Evolutionary conservation across 129 eudicot genomes (phyloP).

Genomic region (Deinandra increscens): DNA sequence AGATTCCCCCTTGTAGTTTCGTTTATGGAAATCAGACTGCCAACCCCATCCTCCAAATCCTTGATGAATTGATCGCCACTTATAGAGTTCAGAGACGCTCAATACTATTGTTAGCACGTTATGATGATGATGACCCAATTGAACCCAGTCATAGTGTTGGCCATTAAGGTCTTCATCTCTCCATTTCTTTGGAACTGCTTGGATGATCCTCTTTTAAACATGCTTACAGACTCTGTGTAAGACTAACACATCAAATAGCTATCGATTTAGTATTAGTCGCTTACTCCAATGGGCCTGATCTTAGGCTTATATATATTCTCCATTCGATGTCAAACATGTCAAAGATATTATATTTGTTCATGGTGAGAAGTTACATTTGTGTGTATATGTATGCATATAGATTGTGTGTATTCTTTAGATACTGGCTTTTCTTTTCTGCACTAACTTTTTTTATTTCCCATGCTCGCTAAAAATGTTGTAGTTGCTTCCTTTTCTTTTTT

Average conservation of each 20-base stretch:
- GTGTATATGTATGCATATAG: background rate
- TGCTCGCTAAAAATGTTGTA: slow-evolving; percentile 7
- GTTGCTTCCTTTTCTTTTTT: slow-evolving; percentile 1
- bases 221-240: slow-evolving; percentile 43
- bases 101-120: slow-evolving; percentile 66
- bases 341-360: slow-evolving; percentile 82
- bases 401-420: background rate
- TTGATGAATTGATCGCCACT: slow-evolving; percentile 77
- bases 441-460: background rate
- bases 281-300: slow-evolving; percentile 76
- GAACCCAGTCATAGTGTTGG: slow-evolving; percentile 50
- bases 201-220: slow-evolving; percentile 32
- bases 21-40: slow-evolving; percentile 46
- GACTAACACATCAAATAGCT: slow-evolving; percentile 60
- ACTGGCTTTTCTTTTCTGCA: slow-evolving; percentile 1
- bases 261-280: slow-evolving; percentile 81
- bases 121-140: slow-evolving; percentile 80
- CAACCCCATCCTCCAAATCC: slow-evolving; percentile 73
- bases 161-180: slow-evolving; percentile 61
- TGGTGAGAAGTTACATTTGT: slow-evolving; percentile 52
- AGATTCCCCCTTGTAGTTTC: slow-evolving; percentile 41
- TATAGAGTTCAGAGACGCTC: slow-evolving; percentile 87
- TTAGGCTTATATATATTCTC: slow-evolving; percentile 81
- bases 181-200: slow-evolving; percentile 37
- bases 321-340: slow-evolving; percentile 88